Conservation (phyloP, 176 grass and related monocot species). For the Juncus effusus region DNA sequence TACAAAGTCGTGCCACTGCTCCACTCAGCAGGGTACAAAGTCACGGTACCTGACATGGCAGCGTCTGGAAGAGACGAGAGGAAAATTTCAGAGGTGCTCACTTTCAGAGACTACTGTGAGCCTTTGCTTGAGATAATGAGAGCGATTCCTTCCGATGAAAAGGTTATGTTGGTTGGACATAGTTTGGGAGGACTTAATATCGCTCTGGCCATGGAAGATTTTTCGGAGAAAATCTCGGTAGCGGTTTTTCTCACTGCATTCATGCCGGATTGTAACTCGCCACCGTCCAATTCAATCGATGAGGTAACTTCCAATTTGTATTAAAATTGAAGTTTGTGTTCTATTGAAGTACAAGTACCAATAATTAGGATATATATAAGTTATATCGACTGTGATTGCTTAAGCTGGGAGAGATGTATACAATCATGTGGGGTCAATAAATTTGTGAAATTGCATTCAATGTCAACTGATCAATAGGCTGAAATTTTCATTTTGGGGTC, state of each 20-base stretch:
- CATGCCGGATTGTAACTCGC: constrained; percentile 44
- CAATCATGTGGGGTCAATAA: too few species aligned
- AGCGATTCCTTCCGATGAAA: constrained; percentile 44
- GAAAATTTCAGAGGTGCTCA: constrained; percentile 47
- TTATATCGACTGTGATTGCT: not conserved
- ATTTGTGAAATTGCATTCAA: too few species aligned
- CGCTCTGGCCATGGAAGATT: constrained; percentile 63
- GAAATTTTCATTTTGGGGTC: too few species aligned
- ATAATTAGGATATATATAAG: constrained; percentile 4
- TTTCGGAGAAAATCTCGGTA: constrained; percentile 70
- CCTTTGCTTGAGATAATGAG: constrained; percentile 59
- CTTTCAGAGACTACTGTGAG: constrained; percentile 58
- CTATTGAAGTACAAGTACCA: not conserved
- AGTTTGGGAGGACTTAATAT: constrained; percentile 62
- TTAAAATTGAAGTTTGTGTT: not conserved
- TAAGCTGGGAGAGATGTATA: not conserved
- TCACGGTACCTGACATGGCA: constrained; percentile 62
- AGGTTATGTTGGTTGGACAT: constrained; percentile 65
- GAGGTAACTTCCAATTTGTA: constrained; percentile 27
- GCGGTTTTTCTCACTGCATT: constrained; percentile 65
- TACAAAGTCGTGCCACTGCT: constrained; percentile 63
- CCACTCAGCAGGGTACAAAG: constrained; percentile 46
- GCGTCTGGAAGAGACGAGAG: constrained; percentile 60
- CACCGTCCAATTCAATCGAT: constrained; percentile 39
- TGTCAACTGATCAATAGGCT: too few species aligned